Conservation (phyloP, 2,329 filamentous ascomycete genomes). For the Myotisia sp. region DNA sequence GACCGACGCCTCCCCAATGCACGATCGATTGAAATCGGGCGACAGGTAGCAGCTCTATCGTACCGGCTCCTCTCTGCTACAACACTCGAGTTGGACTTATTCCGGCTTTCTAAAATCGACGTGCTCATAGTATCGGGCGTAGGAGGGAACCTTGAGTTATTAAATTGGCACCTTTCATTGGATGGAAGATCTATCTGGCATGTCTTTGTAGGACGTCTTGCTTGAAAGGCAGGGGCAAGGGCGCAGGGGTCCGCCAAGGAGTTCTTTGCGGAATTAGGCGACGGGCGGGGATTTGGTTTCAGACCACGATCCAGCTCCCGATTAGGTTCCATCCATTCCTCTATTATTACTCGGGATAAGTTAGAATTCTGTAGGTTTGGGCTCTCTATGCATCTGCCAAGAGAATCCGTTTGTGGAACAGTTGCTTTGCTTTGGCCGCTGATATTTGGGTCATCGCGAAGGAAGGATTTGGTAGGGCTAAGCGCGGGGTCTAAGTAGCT, state of each 20-base stretch:
- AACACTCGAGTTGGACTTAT: conserved; percentile 25
- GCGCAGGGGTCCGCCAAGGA: too few species aligned
- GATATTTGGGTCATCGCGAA: background rate
- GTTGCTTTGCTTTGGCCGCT: too few species aligned
- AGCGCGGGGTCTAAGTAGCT: conserved; percentile 27
- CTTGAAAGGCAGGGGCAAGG: too few species aligned
- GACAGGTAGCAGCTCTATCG: conserved; percentile 2
- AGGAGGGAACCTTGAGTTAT: conserved; percentile 23
- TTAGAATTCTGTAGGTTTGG: too few species aligned
- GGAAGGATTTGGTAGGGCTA: conserved; percentile 8
- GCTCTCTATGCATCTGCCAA: too few species aligned
- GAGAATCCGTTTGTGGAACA: too few species aligned
- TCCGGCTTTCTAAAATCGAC: conserved; percentile 19
- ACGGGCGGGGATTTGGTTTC: too few species aligned
- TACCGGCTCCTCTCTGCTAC: conserved; percentile 17
- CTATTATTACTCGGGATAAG: too few species aligned
- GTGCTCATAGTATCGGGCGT: conserved; percentile 33
- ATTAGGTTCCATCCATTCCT: too few species aligned
- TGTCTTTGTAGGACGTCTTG: conserved; percentile 10
- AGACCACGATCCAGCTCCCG: too few species aligned
- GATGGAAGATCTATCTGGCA: conserved; percentile 16
- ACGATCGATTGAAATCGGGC: conserved; percentile 13
- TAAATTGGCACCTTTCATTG: conserved; percentile 21
- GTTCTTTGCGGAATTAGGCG: too few species aligned
- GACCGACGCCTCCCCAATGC: conserved; percentile 21